A percentile compares a stretch with the other conserved stretches of the same genome.
phyloP scores from a whole-genome alignment of 2,329 filamentous ascomycete genomes.

The Stagonosporopsis rhizophila region DNA sequence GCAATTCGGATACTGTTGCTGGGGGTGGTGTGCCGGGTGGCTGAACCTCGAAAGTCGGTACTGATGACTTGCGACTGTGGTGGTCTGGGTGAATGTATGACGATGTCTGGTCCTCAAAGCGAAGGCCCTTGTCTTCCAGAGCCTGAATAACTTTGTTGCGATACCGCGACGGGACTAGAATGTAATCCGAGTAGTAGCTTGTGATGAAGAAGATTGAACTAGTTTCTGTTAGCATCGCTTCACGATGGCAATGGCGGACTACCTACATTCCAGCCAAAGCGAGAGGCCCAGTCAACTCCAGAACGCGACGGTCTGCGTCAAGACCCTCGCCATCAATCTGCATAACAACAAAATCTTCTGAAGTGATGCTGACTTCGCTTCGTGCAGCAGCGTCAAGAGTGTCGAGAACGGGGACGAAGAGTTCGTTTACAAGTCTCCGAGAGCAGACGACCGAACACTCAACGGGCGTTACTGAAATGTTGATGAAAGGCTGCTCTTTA shows the following conservation, averaged over 20 bases:
- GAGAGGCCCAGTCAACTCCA: slow-evolving; percentile 88
- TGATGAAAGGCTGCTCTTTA: slow-evolving; percentile 79
- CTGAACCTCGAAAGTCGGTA: slow-evolving; percentile 55
- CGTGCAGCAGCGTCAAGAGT: slow-evolving; percentile 60
- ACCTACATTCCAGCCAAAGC: slow-evolving; percentile 84
- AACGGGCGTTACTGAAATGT: slow-evolving; percentile 88
- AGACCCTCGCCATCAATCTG: slow-evolving; percentile 89
- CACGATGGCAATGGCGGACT: not conserved
- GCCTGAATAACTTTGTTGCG: slow-evolving; percentile 77
- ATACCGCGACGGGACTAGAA: slow-evolving; percentile 81
- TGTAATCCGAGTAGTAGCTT: slow-evolving; percentile 97
- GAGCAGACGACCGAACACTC: slow-evolving; percentile 94
- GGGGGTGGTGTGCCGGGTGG: slow-evolving; percentile 76
- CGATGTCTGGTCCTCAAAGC: slow-evolving; percentile 71
- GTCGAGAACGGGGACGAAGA: slow-evolving; percentile 76
- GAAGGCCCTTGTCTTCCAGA: slow-evolving; percentile 80
- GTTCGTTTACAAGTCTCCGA: slow-evolving; percentile 71
- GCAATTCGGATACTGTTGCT: slow-evolving; percentile 78
- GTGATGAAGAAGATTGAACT: slow-evolving; percentile 97
- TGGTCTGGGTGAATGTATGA: slow-evolving; percentile 67
- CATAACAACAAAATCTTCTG: slow-evolving; percentile 85
- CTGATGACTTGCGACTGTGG: slow-evolving; percentile 56
- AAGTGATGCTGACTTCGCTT: slow-evolving; percentile 71
- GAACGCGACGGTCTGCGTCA: slow-evolving; percentile 87
- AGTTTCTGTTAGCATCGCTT: slow-evolving; percentile 8